These are phyloP conservation scores for Jackrogersella multiformis DNA, from an alignment of 495 filamentous ascomycete genomes.

Conservation along the genomic window DNA sequence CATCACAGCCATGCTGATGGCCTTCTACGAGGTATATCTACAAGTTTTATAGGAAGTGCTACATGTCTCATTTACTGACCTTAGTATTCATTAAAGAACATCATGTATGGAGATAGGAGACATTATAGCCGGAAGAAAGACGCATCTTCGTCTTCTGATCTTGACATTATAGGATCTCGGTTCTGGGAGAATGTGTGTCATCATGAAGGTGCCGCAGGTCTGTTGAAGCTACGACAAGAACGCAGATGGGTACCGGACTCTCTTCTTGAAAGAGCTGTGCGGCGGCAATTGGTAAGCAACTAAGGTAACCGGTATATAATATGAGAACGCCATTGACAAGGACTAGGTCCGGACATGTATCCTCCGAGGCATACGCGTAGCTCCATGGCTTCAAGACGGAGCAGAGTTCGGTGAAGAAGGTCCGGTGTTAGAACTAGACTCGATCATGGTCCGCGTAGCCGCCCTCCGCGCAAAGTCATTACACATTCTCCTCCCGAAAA, in stretches of 20 bases:
- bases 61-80: background rate
- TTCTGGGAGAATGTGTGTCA: conserved; percentile 40
- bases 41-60: background rate
- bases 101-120: conserved; percentile 3
- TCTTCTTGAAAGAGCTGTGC: conserved; percentile 41
- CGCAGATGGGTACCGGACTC: conserved; percentile 33
- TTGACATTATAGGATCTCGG: conserved; percentile 31
- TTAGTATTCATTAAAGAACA: conserved; percentile 9
- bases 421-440: conserved; percentile 26
- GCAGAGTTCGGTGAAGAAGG: conserved; percentile 33
- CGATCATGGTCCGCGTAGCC: conserved; percentile 39
- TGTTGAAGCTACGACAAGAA: conserved; percentile 41
- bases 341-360: conserved; percentile 23
- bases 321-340: background rate
- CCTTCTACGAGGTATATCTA: conserved; percentile 44
- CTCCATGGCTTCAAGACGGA: conserved; percentile 39
- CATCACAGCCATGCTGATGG: conserved; percentile 46
- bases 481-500: conserved; percentile 15
- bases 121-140: background rate
- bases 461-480: conserved; percentile 29
- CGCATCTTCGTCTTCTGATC: background rate
- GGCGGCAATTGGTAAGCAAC: conserved; percentile 36
- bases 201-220: conserved; percentile 37
- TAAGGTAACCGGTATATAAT: background rate
- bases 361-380: conserved; percentile 23